phyloP scores from a whole-genome alignment of 1,284 basidiomycete species.

The Apiotrichum mycotoxinovorans region DNA sequence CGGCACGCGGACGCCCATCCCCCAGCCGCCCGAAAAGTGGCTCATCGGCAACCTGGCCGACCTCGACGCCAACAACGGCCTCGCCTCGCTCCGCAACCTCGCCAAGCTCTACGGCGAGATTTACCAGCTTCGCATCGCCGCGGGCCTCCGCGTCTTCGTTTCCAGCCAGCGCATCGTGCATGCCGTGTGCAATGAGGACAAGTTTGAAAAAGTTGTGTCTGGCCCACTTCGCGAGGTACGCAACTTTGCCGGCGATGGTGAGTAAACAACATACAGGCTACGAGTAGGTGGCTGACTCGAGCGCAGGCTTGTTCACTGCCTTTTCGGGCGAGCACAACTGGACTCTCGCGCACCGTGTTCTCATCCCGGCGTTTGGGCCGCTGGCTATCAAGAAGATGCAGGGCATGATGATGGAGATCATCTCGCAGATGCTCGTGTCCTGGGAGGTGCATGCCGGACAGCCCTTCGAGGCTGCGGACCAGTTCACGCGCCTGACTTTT shows the following conservation, averaged over 20 bases:
- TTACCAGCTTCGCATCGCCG: constrained; percentile 11
- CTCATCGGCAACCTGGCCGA: constrained; percentile 49
- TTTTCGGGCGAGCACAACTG: constrained; percentile 55
- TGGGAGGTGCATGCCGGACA: constrained; percentile 21
- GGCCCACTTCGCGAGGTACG: constrained; percentile 51
- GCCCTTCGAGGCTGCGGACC: constrained; percentile 20
- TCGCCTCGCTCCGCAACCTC: constrained; percentile 50
- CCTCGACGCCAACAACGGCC: constrained; percentile 15
- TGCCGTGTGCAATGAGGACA: constrained; percentile 54
- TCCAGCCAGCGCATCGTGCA: constrained; percentile 52
- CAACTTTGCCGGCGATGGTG: constrained; percentile 54
- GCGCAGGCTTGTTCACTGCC: constrained; percentile 47
- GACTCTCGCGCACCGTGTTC: constrained; percentile 54
- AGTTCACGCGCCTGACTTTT: constrained; percentile 18
- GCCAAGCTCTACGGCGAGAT: constrained; percentile 16
- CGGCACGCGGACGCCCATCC: constrained; percentile 4
- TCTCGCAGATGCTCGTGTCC: constrained; percentile 52
- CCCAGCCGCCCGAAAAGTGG: constrained; percentile 11
- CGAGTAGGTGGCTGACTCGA: too few species aligned
- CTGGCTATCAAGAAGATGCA: constrained; percentile 55
- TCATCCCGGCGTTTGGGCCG: constrained; percentile 58
- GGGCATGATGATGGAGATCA: constrained; percentile 53
- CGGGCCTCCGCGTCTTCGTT: constrained; percentile 38
- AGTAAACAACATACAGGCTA: too few species aligned
- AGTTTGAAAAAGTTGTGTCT: constrained; percentile 53